These are phyloP conservation scores for Nidularia sp. DNA, from an alignment of 768 basidiomycete species.

Conservation along the genomic window DNA sequence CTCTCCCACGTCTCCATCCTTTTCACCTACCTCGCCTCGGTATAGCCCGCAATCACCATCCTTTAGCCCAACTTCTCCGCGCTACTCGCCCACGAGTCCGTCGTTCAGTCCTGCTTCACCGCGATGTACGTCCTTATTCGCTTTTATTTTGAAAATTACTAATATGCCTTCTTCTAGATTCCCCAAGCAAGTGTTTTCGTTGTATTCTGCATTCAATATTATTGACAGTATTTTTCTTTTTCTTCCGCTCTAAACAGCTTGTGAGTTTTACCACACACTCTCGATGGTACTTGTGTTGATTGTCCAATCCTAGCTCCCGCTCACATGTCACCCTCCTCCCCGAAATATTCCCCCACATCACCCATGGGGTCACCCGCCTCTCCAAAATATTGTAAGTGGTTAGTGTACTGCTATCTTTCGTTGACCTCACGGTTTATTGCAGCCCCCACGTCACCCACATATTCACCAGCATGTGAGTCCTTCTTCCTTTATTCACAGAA, in stretches of 20 bases:
- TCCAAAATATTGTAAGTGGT: constrained; percentile 81
- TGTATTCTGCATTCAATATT: constrained; percentile 2
- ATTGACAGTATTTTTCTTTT: constrained; percentile 16
- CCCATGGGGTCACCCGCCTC: constrained; percentile 88
- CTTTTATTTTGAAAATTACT: constrained; percentile 7
- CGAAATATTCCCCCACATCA: constrained; percentile 91
- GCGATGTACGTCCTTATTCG: constrained; percentile 53
- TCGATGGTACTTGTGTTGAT: neutral
- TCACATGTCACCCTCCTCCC: constrained; percentile 85
- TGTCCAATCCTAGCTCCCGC: constrained; percentile 53
- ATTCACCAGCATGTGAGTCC: constrained; percentile 82
- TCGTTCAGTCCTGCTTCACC: constrained; percentile 95
- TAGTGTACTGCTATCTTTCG: neutral
- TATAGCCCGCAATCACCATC: constrained; percentile 90
- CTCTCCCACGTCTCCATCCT: constrained; percentile 80
- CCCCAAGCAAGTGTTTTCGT: constrained; percentile 60
- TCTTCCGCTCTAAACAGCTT: constrained; percentile 37
- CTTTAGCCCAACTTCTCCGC: constrained; percentile 86
- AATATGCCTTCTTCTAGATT: constrained; percentile 44
- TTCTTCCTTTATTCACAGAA: constrained; percentile 1
- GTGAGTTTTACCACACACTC: constrained; percentile 53
- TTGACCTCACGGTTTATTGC: constrained; percentile 8
- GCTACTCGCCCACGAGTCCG: constrained; percentile 86
- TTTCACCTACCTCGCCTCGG: constrained; percentile 80
- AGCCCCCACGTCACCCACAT: constrained; percentile 86